A percentile compares a stretch with the other conserved stretches of the same genome.
Conservation (phyloP, 345 rosid genomes). For the Triadica sebifera region DNA sequence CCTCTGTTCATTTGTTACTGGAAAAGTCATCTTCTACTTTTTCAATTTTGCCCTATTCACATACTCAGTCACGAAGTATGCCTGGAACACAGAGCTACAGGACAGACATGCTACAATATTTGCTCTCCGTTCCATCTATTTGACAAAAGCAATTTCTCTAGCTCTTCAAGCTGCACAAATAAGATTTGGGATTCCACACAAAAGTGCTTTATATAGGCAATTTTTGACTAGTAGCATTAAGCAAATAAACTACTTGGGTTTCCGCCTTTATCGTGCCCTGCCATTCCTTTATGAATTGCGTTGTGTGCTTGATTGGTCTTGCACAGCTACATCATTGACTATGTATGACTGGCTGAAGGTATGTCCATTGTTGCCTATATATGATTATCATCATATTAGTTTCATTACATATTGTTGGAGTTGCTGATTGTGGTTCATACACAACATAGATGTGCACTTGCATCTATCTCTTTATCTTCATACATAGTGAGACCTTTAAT, state of each 20-base stretch:
- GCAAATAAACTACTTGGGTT: constrained; percentile 39
- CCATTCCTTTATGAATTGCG: constrained; percentile 49
- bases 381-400: background rate
- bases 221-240: constrained; percentile 40
- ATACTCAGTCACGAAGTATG: constrained; percentile 37
- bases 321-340: constrained; percentile 50
- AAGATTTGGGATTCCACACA: constrained; percentile 41
- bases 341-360: constrained; percentile 57
- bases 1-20: constrained; percentile 46
- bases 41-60: constrained; percentile 40
- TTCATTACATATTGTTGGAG: background rate
- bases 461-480: too few species aligned
- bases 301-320: constrained; percentile 55
- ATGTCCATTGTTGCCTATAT: background rate
- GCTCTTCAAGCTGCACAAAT: constrained; percentile 45
- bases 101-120: constrained; percentile 34
- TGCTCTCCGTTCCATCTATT: constrained; percentile 45
- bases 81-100: constrained; percentile 36
- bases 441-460: background rate
- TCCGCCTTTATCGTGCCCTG: constrained; percentile 44
- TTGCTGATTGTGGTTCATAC: background rate
- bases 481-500: too few species aligned
- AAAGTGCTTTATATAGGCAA: constrained; percentile 43
- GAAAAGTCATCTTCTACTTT: constrained; percentile 42
- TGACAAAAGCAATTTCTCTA: constrained; percentile 43